These are phyloP conservation scores for Theileria annulata DNA, from an alignment of 169 alveolate genomes.

Conservation along the genomic window DNA sequence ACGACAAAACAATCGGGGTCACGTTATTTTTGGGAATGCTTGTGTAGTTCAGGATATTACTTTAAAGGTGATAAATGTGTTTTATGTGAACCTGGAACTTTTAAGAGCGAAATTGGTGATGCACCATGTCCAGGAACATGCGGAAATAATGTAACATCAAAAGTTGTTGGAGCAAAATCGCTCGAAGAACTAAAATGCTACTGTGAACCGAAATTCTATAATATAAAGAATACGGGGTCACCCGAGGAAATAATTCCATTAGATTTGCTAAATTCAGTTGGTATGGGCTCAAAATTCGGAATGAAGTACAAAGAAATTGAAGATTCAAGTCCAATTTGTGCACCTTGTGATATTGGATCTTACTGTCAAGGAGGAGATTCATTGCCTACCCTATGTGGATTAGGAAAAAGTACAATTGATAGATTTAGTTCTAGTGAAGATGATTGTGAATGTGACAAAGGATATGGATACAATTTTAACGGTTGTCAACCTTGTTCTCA, in stretches of 20 bases:
- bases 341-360: constrained; percentile 60
- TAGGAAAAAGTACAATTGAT: constrained; percentile 40
- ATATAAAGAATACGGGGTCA: constrained; percentile 3
- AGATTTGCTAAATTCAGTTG: constrained; percentile 9
- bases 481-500: constrained; percentile 52
- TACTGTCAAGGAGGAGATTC: constrained; percentile 42
- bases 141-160: constrained; percentile 32
- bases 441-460: constrained; percentile 71
- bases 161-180: constrained; percentile 7
- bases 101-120: constrained; percentile 59
- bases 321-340: constrained; percentile 9
- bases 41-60: constrained; percentile 76
- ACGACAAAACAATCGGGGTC: constrained; percentile 52
- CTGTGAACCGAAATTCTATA: constrained; percentile 75
- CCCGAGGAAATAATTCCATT: constrained; percentile 12
- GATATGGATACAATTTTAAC: constrained; percentile 58
- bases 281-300: not conserved
- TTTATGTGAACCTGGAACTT: constrained; percentile 68
- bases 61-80: constrained; percentile 57
- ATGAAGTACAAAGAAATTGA: not conserved
- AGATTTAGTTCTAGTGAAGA: not conserved
- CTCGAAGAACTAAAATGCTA: constrained; percentile 22
- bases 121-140: constrained; percentile 51
- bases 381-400: constrained; percentile 28
- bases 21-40: constrained; percentile 55